Conservation (phyloP, 164 flowering plant species). For the Liriodendron chinense region DNA sequence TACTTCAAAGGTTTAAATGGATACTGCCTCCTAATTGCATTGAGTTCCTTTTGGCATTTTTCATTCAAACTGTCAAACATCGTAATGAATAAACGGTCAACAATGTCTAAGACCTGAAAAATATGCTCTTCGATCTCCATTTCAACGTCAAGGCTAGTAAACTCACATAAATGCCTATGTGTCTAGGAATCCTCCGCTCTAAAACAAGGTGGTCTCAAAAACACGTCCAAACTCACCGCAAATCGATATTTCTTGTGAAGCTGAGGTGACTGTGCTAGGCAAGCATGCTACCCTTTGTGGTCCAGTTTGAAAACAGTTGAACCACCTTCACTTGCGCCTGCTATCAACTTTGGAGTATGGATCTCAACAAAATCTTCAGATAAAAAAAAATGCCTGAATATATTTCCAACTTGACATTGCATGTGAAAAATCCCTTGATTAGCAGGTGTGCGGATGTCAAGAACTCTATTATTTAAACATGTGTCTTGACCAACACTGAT, state of each 20-base stretch:
- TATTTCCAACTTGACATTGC: conserved; percentile 63
- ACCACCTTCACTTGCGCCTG: conserved; percentile 97
- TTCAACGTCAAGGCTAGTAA: conserved; percentile 93
- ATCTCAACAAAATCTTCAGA: conserved; percentile 72
- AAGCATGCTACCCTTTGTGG: conserved; percentile 89
- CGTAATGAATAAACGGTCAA: conserved; percentile 70
- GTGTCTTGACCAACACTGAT: conserved; percentile 92
- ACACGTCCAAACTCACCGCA: conserved; percentile 92
- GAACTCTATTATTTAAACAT: conserved; percentile 68
- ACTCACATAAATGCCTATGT: conserved; percentile 94
- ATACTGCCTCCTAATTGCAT: conserved; percentile 68
- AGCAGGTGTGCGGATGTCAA: conserved; percentile 85
- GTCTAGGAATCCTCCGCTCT: conserved; percentile 97
- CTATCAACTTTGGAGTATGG: conserved; percentile 86
- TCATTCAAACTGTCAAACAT: conserved; percentile 77
- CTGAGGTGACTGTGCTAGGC: conserved; percentile 98
- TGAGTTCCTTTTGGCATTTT: conserved; percentile 64
- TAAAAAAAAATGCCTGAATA: conserved; percentile 66
- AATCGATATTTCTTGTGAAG: conserved; percentile 93
- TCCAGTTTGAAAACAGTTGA: conserved; percentile 88
- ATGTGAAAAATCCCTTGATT: conserved; percentile 87
- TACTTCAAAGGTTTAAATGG: conserved; percentile 89
- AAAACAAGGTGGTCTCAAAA: conserved; percentile 84
- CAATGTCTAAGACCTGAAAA: conserved; percentile 78
- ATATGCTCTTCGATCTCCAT: conserved; percentile 91